Conservation (phyloP, 805 yeast species). For the Blastobotrys terrestris region DNA sequence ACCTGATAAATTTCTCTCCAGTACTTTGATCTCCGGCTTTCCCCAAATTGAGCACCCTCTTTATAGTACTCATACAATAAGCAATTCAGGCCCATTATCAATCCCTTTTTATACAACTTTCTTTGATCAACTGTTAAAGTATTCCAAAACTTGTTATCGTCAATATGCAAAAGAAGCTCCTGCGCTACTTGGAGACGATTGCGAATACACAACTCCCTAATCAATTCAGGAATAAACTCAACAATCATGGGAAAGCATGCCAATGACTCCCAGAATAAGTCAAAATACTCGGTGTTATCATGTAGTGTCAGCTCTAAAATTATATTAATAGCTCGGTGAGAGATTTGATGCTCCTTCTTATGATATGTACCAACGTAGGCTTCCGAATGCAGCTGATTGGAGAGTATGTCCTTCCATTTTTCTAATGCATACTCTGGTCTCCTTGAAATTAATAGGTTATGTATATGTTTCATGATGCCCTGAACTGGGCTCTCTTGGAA, state of each 20-base stretch:
- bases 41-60: not conserved
- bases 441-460: not conserved
- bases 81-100: conserved; percentile 15
- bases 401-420: not conserved
- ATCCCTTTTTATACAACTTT: conserved; percentile 8
- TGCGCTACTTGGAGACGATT: conserved; percentile 5
- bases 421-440: not conserved
- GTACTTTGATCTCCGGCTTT: not conserved
- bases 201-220: conserved; percentile 4
- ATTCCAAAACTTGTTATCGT: not conserved
- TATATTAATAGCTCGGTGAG: not conserved
- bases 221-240: conserved; percentile 10
- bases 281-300: not conserved
- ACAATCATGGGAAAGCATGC: conserved; percentile 6
- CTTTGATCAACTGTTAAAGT: not conserved
- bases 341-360: not conserved
- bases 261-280: conserved; percentile 8
- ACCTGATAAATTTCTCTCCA: conserved; percentile 10
- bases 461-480: not conserved
- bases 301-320: not conserved
- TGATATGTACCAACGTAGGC: not conserved
- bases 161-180: conserved; percentile 8
- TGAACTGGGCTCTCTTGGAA: not conserved
- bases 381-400: not conserved
- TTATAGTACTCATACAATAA: conserved; percentile 5